phyloP scores from a whole-genome alignment of 495 filamentous ascomycete genomes.

The Chaetomium fimeti region DNA sequence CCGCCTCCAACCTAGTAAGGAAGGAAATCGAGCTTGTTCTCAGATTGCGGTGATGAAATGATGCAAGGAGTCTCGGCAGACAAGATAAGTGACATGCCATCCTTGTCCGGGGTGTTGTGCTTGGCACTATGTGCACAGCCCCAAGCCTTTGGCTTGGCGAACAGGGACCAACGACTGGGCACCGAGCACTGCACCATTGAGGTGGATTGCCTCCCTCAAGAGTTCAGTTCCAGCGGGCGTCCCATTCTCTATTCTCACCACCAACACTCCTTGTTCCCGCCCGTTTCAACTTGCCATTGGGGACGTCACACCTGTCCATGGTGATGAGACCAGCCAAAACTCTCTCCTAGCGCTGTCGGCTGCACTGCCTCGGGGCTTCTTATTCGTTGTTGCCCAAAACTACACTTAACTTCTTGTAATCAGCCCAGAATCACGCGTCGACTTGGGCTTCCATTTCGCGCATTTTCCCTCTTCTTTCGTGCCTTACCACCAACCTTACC shows the following conservation, averaged over 20 bases:
- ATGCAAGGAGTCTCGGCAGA: too few species aligned
- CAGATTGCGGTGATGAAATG: too few species aligned
- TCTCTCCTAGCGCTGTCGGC: constrained; percentile 1
- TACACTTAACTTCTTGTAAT: neutral
- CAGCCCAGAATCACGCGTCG: neutral
- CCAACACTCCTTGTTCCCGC: neutral
- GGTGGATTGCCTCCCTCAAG: neutral
- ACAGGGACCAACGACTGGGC: neutral
- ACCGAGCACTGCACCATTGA: neutral
- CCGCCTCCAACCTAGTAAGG: constrained; percentile 9
- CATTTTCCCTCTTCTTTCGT: neutral
- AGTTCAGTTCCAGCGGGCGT: too few species aligned
- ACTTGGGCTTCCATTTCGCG: neutral
- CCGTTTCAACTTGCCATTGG: neutral
- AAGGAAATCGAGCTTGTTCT: neutral
- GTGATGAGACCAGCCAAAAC: constrained; percentile 4
- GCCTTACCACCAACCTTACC: neutral
- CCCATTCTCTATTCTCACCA: neutral
- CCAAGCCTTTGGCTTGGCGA: neutral
- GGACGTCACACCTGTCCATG: constrained; percentile 1
- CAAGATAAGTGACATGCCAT: too few species aligned
- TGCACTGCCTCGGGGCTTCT: constrained; percentile 1
- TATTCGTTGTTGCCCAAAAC: constrained; percentile 4
- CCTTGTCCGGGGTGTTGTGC: neutral
- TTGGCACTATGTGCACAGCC: constrained; percentile 7